Base-by-base conservation (phyloP, 2,329 filamentous ascomycete species). In the Hymenoscyphus repandus region DNA sequence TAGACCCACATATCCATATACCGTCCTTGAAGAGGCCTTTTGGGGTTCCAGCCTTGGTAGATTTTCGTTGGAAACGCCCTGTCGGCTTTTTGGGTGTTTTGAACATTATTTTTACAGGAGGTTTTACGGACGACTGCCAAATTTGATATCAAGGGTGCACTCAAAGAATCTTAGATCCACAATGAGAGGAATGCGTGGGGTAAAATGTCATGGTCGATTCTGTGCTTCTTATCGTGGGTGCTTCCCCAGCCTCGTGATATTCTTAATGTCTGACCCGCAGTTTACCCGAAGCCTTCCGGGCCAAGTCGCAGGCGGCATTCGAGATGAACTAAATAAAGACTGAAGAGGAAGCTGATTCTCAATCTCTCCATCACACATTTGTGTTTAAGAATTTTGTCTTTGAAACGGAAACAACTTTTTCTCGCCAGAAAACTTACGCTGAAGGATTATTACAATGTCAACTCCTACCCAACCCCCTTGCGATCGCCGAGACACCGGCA, bases 1-100 rank as follows among this genome's bases (percentile, higher is more conserved):
- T 1, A 5, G 7, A 48, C 46, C 34, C 51, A 58, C 72, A 75
- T 42, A 68, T 62, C 72, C 72, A 75, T 31, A 65, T 63, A 2
- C 66, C 67, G 51, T 66, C 62, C 33, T 55, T 54, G 40, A 68
- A 67, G 27, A 63, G 51, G 9, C 68, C 68, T 22, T 60, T 64
- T 13, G 58, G 39, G 17, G 55, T 54, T 38, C 50, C 44, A 45
- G 57, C 64, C 39, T 54, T 50, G 27, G 49, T 20, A 12, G 38
- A 45, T 15, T 33, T 44, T 18, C n/a, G 34, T 30, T 38, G 39
- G 37, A 40, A 45, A 18, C 41, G 10, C 2, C 22, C 17, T 20
- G 37, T 30, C 20, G 39, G 30, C 45, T 54, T 54, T 22, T 48
- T 36, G 17, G 56, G 56, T 15, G 56, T 56, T 9, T 33, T 52